Evolutionary conservation across 257 asterid genomes (phyloP).

Genomic region (Solanum chaucha): DNA sequence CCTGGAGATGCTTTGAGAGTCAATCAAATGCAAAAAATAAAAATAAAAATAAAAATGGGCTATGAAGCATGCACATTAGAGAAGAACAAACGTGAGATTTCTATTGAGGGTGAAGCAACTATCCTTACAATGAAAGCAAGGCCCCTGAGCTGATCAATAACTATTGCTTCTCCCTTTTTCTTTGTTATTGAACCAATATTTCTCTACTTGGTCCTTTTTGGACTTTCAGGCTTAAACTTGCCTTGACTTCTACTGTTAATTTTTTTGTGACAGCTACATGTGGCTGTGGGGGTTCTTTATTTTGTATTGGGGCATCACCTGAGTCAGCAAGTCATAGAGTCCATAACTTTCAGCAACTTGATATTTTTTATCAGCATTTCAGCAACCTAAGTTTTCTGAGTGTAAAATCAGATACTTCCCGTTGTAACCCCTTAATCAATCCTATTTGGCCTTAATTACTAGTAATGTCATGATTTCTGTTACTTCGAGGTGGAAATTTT

Average conservation of each 20-base stretch:
- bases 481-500: not conserved
- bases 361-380: not conserved
- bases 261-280: not conserved
- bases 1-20: conserved; percentile 35
- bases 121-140: not conserved
- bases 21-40: not conserved
- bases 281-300: not conserved
- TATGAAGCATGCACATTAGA: not conserved
- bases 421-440: not conserved
- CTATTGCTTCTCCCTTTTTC: not conserved
- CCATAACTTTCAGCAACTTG: not conserved
- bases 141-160: not conserved
- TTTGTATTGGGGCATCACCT: not conserved
- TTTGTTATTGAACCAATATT: not conserved
- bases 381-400: not conserved
- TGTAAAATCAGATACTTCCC: not conserved
- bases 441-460: not conserved
- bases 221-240: not conserved
- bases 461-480: not conserved
- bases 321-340: not conserved
- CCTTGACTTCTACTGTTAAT: not conserved
- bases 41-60: not conserved
- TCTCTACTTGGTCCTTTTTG: not conserved
- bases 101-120: not conserved
- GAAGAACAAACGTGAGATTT: not conserved